These are phyloP conservation scores for Podospora didyma DNA, from an alignment of 495 filamentous ascomycete species.

Conservation along the genomic window DNA sequence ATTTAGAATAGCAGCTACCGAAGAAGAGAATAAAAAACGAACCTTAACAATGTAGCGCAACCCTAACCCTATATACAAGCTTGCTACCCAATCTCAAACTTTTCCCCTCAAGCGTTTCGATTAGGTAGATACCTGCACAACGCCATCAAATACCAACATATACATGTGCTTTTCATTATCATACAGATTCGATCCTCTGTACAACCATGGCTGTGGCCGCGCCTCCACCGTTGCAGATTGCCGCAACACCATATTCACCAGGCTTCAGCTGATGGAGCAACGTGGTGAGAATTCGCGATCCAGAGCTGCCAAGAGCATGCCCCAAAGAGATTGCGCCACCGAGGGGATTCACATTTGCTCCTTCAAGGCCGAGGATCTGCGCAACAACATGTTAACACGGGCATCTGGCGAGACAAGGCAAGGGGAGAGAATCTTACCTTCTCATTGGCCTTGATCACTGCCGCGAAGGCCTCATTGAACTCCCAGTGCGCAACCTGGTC, in stretches of 20 bases:
- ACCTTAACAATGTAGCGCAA: no score
- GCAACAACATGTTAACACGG: constrained; percentile 23
- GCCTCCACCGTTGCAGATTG: constrained; percentile 95
- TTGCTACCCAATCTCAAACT: no score
- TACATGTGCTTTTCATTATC: constrained; percentile 7
- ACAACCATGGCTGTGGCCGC: constrained; percentile 90
- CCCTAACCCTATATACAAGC: no score
- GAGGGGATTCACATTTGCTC: constrained; percentile 75
- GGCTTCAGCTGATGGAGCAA: constrained; percentile 84
- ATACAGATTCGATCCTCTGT: constrained; percentile 73
- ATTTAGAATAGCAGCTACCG: no score
- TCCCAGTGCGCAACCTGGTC: constrained; percentile 93
- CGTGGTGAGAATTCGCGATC: constrained; percentile 86
- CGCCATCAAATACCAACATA: neutral
- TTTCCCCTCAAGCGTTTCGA: no score
- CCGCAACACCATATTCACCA: constrained; percentile 90
- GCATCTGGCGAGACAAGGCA: neutral
- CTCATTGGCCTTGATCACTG: constrained; percentile 91
- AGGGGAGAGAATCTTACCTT: constrained; percentile 50
- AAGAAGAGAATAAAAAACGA: no score
- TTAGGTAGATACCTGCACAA: no score
- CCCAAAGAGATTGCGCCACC: constrained; percentile 94
- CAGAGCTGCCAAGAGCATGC: constrained; percentile 90
- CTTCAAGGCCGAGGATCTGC: constrained; percentile 73
- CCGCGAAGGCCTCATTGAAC: constrained; percentile 97